A percentile compares a stretch with the other conserved stretches of the same genome.
phyloP scores from a whole-genome alignment of 2,329 filamentous ascomycete genomes.

The Colletotrichum simmondsii region DNA sequence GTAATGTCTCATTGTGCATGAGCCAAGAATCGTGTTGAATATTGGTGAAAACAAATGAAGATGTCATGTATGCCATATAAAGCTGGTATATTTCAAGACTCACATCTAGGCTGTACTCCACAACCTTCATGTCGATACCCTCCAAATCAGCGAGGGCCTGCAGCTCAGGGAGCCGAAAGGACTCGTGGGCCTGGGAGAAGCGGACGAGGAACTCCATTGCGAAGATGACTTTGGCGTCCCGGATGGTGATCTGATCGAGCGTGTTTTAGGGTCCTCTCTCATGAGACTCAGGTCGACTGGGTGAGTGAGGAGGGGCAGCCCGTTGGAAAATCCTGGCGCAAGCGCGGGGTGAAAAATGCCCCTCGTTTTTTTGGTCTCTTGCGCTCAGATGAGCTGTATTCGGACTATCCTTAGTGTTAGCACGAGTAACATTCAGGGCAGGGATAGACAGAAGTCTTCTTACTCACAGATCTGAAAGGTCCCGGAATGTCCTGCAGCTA shows the following conservation, averaged over 20 bases:
- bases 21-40: too few species aligned
- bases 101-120: constrained; percentile 82
- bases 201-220: constrained; percentile 85
- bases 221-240: too few species aligned
- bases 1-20: too few species aligned
- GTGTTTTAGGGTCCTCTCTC: neutral
- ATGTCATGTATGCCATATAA: neutral
- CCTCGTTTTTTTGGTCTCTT: constrained; percentile 13
- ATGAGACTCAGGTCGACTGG: neutral
- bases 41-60: too few species aligned
- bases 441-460: neutral
- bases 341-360: constrained; percentile 29
- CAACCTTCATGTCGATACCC: constrained; percentile 74
- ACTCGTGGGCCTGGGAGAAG: constrained; percentile 89
- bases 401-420: neutral
- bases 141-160: constrained; percentile 80
- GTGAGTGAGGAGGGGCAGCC: constrained; percentile 6
- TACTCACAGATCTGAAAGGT: neutral
- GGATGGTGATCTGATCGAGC: neutral
- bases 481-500: too few species aligned
- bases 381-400: neutral
- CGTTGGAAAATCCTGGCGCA: neutral
- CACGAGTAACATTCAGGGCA: neutral
- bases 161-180: constrained; percentile 88
- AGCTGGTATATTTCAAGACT: constrained; percentile 43